phyloP scores from a whole-genome alignment of 2,329 filamentous ascomycete genomes.

The Sarocladiaceae sp. region DNA sequence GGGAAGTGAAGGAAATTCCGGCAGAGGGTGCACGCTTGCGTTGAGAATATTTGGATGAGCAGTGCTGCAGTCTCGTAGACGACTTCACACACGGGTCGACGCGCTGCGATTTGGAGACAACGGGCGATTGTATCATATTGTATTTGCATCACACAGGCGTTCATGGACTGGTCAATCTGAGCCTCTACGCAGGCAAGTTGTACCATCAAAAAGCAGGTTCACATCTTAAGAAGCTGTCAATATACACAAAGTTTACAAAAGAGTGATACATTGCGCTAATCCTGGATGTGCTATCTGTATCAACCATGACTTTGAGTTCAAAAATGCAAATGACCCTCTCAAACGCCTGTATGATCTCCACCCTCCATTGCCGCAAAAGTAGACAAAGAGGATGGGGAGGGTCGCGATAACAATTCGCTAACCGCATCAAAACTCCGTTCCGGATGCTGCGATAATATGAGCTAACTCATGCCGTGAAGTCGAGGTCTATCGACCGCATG shows the following conservation, averaged over 20 bases:
- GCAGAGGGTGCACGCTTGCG: constrained; percentile 5
- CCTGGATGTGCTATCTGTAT: not conserved
- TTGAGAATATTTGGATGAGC: not conserved
- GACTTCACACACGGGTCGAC: too few species aligned
- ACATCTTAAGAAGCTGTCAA: not conserved
- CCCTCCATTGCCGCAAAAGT: not conserved
- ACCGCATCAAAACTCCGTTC: constrained; percentile 3
- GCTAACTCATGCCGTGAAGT: not conserved
- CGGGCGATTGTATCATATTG: constrained; percentile 21
- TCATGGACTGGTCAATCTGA: not conserved
- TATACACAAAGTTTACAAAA: not conserved
- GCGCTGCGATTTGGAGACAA: not conserved
- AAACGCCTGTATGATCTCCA: not conserved
- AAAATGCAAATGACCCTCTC: not conserved
- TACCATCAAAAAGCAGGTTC: not conserved
- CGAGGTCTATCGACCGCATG: not conserved
- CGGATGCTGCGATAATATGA: not conserved
- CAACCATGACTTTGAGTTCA: not conserved
- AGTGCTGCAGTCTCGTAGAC: too few species aligned
- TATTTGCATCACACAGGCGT: constrained; percentile 6
- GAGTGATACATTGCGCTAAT: not conserved
- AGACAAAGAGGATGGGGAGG: not conserved
- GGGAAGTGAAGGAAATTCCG: constrained; percentile 17
- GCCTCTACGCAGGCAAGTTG: not conserved
- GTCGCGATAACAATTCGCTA: not conserved